A percentile compares a stretch with the other conserved stretches of the same genome.
phyloP scores from a whole-genome alignment of 768 basidiomycete species.

The Xerocomellus dryophilus region DNA sequence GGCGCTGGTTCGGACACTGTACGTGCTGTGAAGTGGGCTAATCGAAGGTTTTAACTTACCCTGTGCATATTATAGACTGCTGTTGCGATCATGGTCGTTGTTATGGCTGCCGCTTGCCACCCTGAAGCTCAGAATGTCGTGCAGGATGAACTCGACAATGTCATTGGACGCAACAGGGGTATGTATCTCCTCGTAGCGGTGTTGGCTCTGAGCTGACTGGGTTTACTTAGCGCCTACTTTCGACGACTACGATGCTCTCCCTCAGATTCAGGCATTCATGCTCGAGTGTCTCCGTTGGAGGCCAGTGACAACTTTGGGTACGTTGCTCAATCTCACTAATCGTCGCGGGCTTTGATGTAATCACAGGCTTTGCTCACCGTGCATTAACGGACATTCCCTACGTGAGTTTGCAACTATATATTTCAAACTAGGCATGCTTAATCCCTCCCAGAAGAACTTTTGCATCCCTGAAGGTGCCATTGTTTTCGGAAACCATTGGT shows the following conservation, averaged over 20 bases:
- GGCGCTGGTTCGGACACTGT: conserved; percentile 65
- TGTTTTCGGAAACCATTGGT: conserved; percentile 39
- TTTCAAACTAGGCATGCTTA: neutral
- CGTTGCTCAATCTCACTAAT: neutral
- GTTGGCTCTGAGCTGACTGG: neutral
- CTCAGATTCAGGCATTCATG: conserved; percentile 40
- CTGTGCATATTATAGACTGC: conserved; percentile 41
- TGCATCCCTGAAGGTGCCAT: conserved; percentile 37
- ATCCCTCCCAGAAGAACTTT: conserved; percentile 28
- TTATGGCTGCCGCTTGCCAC: conserved; percentile 58
- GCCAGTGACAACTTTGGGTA: conserved; percentile 36
- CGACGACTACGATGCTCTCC: conserved; percentile 36
- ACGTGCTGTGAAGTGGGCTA: conserved; percentile 4
- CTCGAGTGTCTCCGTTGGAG: conserved; percentile 43
- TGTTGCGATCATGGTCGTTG: conserved; percentile 50
- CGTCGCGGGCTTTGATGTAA: neutral
- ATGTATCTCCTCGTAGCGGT: neutral
- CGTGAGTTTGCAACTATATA: conserved; percentile 33
- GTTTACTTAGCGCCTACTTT: conserved; percentile 37
- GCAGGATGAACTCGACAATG: conserved; percentile 52
- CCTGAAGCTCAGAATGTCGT: conserved; percentile 50
- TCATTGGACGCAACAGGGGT: conserved; percentile 46
- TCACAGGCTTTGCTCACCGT: conserved; percentile 56
- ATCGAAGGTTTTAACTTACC: neutral
- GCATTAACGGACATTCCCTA: conserved; percentile 64